Evolutionary conservation across 2,329 filamentous ascomycete genomes (phyloP).

Genomic region (Penicillium sp.): DNA sequence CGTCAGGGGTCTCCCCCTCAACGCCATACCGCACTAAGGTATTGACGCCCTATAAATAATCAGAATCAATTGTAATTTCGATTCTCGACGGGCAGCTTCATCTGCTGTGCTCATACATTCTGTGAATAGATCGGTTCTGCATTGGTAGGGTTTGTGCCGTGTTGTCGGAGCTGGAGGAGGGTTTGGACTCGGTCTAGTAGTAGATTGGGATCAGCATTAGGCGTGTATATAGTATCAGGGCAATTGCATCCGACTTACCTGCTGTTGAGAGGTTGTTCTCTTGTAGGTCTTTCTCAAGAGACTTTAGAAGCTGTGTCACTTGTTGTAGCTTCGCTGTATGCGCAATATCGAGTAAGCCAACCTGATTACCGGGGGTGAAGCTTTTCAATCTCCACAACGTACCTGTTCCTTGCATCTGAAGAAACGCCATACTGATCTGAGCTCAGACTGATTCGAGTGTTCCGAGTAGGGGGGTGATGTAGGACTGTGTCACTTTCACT

Average conservation of each 20-base stretch:
- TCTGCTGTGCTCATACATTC: conserved; percentile 52
- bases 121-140: conserved; percentile 82
- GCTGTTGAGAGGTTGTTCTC: conserved; percentile 57
- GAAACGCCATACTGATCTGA: conserved; percentile 24
- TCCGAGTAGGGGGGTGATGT: not conserved
- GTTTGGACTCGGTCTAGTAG: conserved; percentile 38
- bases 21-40: conserved; percentile 73
- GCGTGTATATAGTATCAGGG: not conserved
- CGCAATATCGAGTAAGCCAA: not conserved
- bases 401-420: conserved; percentile 30
- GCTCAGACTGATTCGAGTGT: not conserved
- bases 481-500: not conserved
- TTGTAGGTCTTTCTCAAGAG: conserved; percentile 61
- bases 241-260: conserved; percentile 49
- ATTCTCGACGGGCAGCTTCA: not conserved
- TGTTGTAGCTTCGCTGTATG: conserved; percentile 63
- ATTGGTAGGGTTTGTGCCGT: conserved; percentile 68
- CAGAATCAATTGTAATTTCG: conserved; percentile 4
- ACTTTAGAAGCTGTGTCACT: conserved; percentile 63
- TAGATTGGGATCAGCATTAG: not conserved
- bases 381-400: not conserved
- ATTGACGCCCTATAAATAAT: conserved; percentile 63
- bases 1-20: conserved; percentile 59
- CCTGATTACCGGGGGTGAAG: not conserved
- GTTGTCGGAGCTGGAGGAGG: conserved; percentile 68